Evolutionary conservation across 2,329 filamentous ascomycete species (phyloP).

Genomic region (Penicillium freii): DNA sequence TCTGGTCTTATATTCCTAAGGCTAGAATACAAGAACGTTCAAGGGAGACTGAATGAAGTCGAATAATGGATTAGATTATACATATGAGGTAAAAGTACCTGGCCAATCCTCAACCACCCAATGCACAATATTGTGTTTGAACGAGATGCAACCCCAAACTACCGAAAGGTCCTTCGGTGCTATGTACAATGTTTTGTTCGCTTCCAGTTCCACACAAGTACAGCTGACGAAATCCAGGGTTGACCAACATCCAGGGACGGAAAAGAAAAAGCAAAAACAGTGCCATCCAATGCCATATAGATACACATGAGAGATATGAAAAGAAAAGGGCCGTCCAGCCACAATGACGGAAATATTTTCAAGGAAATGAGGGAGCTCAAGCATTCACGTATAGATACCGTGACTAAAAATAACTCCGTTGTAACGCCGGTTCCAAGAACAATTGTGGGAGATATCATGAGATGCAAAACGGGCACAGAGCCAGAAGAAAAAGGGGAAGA

Average conservation of each 20-base stretch:
- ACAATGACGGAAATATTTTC: background rate
- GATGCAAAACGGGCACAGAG: conserved; percentile 6
- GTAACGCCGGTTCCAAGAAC: background rate
- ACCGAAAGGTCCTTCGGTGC: background rate
- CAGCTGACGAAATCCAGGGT: background rate
- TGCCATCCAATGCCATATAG: background rate
- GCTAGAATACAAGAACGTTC: too few relatives aligned
- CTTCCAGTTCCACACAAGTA: conserved; percentile 3
- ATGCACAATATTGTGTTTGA: background rate
- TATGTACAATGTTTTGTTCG: conserved; percentile 6
- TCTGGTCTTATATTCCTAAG: background rate
- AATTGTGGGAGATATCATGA: conserved; percentile 5
- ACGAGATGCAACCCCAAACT: background rate
- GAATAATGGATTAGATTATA: conserved; percentile 3
- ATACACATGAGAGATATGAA: background rate
- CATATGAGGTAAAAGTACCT: background rate
- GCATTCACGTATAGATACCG: background rate
- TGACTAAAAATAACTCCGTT: background rate
- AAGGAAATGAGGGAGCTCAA: background rate
- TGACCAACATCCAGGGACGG: background rate
- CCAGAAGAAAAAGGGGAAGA: background rate
- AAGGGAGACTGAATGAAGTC: background rate
- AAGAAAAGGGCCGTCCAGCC: conserved; percentile 1
- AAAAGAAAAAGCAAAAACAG: background rate
- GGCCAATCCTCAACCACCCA: background rate